Conservation (phyloP, 352 stramenopile species). For the Globisporangium orthogonon region DNA sequence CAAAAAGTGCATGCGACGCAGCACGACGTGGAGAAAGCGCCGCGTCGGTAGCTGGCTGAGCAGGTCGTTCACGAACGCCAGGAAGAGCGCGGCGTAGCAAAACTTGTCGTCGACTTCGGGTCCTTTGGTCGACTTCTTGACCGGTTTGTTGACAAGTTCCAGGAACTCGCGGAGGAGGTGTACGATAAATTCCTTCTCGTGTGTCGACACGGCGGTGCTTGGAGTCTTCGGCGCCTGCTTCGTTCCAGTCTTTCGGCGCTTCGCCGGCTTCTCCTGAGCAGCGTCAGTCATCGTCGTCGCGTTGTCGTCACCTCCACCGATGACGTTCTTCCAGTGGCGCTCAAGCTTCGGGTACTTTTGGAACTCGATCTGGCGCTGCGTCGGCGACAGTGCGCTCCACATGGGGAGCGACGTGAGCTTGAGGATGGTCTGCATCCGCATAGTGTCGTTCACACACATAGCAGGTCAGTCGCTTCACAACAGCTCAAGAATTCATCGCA, state of each 20-base stretch:
- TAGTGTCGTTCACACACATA: background rate
- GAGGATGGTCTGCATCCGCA: conserved; percentile 25
- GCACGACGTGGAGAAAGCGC: conserved; percentile 68
- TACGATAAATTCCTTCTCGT: conserved; percentile 29
- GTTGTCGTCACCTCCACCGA: conserved; percentile 3
- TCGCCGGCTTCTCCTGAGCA: conserved; percentile 15
- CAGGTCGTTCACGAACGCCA: conserved; percentile 84
- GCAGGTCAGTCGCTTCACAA: background rate
- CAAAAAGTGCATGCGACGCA: conserved; percentile 61
- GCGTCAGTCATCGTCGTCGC: background rate
- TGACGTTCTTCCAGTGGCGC: conserved; percentile 53
- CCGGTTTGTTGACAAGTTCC: conserved; percentile 16
- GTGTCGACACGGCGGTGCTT: background rate
- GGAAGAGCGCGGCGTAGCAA: conserved; percentile 47
- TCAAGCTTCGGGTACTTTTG: conserved; percentile 54
- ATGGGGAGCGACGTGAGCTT: conserved; percentile 55
- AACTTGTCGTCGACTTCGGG: conserved; percentile 11
- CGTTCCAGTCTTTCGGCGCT: conserved; percentile 28
- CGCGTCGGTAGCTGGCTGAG: conserved; percentile 87
- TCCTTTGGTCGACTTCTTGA: conserved; percentile 12
- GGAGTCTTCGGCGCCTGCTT: background rate
- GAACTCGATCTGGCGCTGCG: conserved; percentile 61
- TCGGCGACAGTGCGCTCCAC: conserved; percentile 52
- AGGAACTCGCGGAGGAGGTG: conserved; percentile 45
- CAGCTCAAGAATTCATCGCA: background rate